Evolutionary conservation across 106 monocot genomes (phyloP).

Genomic region (Amphibolis antarctica): DNA sequence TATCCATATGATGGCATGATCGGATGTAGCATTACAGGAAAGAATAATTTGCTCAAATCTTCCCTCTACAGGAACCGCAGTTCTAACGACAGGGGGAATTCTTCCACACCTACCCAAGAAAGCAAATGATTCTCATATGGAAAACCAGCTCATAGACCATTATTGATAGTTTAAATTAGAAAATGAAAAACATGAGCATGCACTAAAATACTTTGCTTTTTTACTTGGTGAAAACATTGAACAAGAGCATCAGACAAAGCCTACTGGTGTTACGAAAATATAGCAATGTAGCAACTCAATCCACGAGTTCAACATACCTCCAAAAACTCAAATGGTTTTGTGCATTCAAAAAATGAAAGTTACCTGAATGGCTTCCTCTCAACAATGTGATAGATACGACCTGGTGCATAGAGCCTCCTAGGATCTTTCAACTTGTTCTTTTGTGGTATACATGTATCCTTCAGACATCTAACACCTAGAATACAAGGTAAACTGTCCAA

Average conservation of each 20-base stretch:
- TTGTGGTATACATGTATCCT: slow-evolving; percentile 65
- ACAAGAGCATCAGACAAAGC: too few species aligned
- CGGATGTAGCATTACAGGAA: slow-evolving; percentile 95
- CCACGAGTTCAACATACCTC: neutral
- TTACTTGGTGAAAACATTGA: too few species aligned
- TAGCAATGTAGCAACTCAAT: too few species aligned
- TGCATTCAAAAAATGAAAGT: neutral
- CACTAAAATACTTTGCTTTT: too few species aligned
- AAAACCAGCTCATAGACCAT: too few species aligned
- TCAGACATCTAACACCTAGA: slow-evolving; percentile 59
- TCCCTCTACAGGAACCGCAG: slow-evolving; percentile 91
- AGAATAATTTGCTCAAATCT: slow-evolving; percentile 89
- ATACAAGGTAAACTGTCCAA: slow-evolving; percentile 68
- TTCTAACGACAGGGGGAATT: slow-evolving; percentile 78
- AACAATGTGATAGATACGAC: slow-evolving; percentile 77
- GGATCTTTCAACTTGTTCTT: slow-evolving; percentile 59
- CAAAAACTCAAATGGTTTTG: neutral
- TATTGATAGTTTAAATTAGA: too few species aligned
- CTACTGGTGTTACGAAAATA: too few species aligned
- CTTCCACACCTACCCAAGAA: slow-evolving; percentile 44
- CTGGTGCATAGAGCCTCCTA: slow-evolving; percentile 80
- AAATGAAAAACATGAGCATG: too few species aligned
- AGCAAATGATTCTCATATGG: too few species aligned
- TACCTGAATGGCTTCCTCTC: slow-evolving; percentile 75
- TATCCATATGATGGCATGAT: slow-evolving; percentile 95